These are phyloP conservation scores for Monosporascus sp. DNA, from an alignment of 2,329 filamentous ascomycete species.

Conservation along the genomic window DNA sequence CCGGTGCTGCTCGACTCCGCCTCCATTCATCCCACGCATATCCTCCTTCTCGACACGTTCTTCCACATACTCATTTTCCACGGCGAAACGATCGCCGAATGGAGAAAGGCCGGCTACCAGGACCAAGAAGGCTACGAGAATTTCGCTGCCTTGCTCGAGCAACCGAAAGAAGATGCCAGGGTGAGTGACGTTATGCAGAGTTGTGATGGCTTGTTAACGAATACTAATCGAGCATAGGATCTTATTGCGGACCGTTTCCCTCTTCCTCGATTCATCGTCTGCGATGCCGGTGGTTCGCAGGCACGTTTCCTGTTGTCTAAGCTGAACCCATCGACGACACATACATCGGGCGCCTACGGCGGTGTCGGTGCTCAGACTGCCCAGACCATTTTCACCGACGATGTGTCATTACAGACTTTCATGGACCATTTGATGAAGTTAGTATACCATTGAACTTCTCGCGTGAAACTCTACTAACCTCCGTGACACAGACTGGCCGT, in stretches of 20 bases:
- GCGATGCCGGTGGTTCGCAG: slow-evolving; percentile 95
- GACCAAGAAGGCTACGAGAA: slow-evolving; percentile 98
- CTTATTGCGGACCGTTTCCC: slow-evolving; percentile 96
- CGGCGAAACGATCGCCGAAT: slow-evolving; percentile 94
- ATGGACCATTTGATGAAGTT: slow-evolving; percentile 99
- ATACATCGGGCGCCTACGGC: slow-evolving; percentile 88
- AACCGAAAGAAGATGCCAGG: slow-evolving; percentile 93
- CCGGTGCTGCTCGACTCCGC: slow-evolving; percentile 95
- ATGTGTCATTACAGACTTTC: slow-evolving; percentile 95
- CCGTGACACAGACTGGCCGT: slow-evolving; percentile 46
- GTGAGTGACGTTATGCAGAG: slow-evolving; percentile 47
- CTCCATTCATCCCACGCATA: slow-evolving; percentile 90
- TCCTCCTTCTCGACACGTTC: slow-evolving; percentile 93
- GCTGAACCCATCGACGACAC: slow-evolving; percentile 94
- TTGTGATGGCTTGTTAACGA: slow-evolving; percentile 7
- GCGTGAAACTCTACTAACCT: slow-evolving; percentile 9
- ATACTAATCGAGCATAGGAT: slow-evolving; percentile 52
- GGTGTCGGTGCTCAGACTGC: slow-evolving; percentile 79
- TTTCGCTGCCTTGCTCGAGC: slow-evolving; percentile 79
- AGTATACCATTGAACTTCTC: slow-evolving; percentile 28
- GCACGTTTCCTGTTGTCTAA: slow-evolving; percentile 95
- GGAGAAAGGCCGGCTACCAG: slow-evolving; percentile 96
- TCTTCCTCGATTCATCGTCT: slow-evolving; percentile 97
- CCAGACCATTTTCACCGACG: slow-evolving; percentile 98
- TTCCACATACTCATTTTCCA: slow-evolving; percentile 99